phyloP scores from a whole-genome alignment of 208 protist species.

The Tritrichomonas foetus region DNA sequence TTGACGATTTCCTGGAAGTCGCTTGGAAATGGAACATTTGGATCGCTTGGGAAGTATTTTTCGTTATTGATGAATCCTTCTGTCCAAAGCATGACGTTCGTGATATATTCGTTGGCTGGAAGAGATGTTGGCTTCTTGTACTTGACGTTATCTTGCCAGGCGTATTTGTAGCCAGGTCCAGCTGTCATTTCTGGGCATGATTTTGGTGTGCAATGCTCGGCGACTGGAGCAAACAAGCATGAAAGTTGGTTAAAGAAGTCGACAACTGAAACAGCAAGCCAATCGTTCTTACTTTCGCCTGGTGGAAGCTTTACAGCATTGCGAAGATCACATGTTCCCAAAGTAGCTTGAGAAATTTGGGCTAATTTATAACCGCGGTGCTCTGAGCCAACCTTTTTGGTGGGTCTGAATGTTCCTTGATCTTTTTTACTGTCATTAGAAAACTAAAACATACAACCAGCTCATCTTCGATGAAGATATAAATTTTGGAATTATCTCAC shows the following conservation, averaged over 20 bases:
- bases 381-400: neutral
- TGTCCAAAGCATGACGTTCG: conserved; percentile 11
- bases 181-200: conserved; percentile 86
- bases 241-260: conserved; percentile 99
- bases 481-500: too few species aligned
- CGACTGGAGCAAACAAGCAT: conserved; percentile 90
- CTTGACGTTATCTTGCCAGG: neutral
- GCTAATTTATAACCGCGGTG: neutral
- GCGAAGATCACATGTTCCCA: conserved; percentile 45
- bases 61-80: conserved; percentile 4
- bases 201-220: conserved; percentile 89
- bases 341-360: conserved; percentile 6
- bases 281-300: conserved; percentile 88
- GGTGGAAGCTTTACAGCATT: conserved; percentile 50
- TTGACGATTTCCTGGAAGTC: conserved; percentile 71
- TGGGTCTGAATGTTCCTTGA: neutral
- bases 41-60: conserved; percentile 38
- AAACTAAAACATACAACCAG: conserved; percentile 37
- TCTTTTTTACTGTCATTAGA: neutral
- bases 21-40: conserved; percentile 63
- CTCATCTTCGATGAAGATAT: too few species aligned
- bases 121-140: conserved; percentile 35
- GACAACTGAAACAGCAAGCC: conserved; percentile 89
- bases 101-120: conserved; percentile 21
- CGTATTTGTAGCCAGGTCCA: conserved; percentile 49